These are phyloP conservation scores for Microthlaspi erraticum DNA, from an alignment of 345 rosid species.

Conservation along the genomic window DNA sequence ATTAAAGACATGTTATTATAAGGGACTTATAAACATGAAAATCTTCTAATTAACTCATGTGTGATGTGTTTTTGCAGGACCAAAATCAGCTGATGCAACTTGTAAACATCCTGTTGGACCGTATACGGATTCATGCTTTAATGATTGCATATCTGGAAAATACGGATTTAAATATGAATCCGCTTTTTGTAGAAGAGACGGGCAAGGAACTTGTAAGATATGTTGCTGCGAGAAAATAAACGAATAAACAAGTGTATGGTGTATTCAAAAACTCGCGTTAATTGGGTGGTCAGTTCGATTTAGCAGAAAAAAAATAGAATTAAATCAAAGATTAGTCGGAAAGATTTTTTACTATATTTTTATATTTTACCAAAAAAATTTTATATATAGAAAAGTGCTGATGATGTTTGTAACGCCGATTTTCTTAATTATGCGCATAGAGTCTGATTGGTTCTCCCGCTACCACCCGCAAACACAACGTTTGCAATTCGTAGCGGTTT, in stretches of 20 bases:
- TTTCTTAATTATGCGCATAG: too few relatives aligned
- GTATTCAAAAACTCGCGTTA: not conserved
- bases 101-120: constrained; percentile 21
- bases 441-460: too few relatives aligned
- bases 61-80: constrained; percentile 4
- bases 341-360: too few relatives aligned
- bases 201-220: not conserved
- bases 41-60: not conserved
- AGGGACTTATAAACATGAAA: not conserved
- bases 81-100: not conserved
- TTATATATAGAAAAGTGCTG: too few relatives aligned
- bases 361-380: too few relatives aligned
- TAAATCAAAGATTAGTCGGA: too few relatives aligned
- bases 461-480: too few relatives aligned
- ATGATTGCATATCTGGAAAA: constrained; percentile 7
- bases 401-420: too few relatives aligned
- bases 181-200: constrained; percentile 5
- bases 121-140: constrained; percentile 5
- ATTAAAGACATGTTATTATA: not conserved
- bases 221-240: constrained; percentile 13
- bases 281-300: too few relatives aligned
- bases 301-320: too few relatives aligned
- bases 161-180: not conserved
- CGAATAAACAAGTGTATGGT: constrained; percentile 7
- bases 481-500: too few relatives aligned